Evolutionary conservation across 169 alveolate genomes (phyloP).

Genomic region (Ichthyophthirius multifiliis): DNA sequence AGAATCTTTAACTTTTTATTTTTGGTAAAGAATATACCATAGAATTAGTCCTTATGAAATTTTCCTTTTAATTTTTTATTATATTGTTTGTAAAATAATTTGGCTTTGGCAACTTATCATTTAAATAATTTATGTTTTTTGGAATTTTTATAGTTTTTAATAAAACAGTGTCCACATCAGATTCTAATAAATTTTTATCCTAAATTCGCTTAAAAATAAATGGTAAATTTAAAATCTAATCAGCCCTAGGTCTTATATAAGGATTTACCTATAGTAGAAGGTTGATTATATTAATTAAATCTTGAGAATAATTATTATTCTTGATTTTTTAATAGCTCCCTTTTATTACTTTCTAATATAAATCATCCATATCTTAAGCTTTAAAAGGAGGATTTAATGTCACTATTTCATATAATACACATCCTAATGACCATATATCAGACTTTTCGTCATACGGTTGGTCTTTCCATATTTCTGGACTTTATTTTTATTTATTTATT

Average conservation of each 20-base stretch:
- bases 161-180: constrained; percentile 39
- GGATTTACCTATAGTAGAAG: constrained; percentile 56
- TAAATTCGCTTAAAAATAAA: neutral
- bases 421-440: constrained; percentile 77
- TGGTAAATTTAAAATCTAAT: constrained; percentile 1
- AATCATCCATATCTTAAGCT: constrained; percentile 75
- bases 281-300: constrained; percentile 47
- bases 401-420: constrained; percentile 70
- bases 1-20: too few species aligned
- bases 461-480: constrained; percentile 84
- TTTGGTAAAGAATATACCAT: too few species aligned
- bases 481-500: neutral
- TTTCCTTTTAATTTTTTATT: constrained; percentile 18
- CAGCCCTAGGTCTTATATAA: constrained; percentile 51
- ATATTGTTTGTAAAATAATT: constrained; percentile 36
- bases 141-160: constrained; percentile 74
- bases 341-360: constrained; percentile 39
- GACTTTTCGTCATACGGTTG: constrained; percentile 70
- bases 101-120: constrained; percentile 73
- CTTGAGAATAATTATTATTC: constrained; percentile 53
- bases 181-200: neutral
- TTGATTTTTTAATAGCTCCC: constrained; percentile 69
- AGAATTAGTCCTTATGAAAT: too few species aligned
- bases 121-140: constrained; percentile 49
- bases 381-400: constrained; percentile 71